These are phyloP conservation scores for Pseudogymnoascus sp. DNA, from an alignment of 2,329 filamentous ascomycete genomes.

Conservation along the genomic window DNA sequence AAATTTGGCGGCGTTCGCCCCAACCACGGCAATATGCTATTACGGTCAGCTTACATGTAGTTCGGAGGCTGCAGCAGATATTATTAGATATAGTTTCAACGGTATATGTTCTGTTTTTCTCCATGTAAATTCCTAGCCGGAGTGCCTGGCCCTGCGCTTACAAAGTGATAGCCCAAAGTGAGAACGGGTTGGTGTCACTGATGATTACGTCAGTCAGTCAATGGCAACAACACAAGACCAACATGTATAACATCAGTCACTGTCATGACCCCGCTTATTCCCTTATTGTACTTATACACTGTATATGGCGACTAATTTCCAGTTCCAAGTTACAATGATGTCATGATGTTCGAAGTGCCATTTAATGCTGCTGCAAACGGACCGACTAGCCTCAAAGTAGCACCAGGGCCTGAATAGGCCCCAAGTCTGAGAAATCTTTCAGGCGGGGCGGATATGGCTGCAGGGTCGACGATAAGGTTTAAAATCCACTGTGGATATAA, in stretches of 20 bases:
- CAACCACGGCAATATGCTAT: neutral
- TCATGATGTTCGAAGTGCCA: neutral
- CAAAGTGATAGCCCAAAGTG: neutral
- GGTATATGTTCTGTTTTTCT: neutral
- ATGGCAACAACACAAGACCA: neutral
- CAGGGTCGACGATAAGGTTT: neutral
- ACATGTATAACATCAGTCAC: neutral
- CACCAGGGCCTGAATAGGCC: neutral
- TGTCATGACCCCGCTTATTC: neutral
- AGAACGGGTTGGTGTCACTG: neutral
- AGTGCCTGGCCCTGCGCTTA: neutral
- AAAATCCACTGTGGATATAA: neutral
- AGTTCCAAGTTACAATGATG: neutral
- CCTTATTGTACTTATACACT: neutral
- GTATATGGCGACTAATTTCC: neutral
- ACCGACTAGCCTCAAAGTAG: neutral
- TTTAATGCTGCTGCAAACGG: neutral
- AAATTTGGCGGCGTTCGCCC: neutral
- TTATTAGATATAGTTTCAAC: neutral
- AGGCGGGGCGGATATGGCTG: neutral
- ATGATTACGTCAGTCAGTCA: neutral
- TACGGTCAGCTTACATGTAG: too few species aligned
- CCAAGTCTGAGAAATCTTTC: neutral
- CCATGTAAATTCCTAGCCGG: neutral
- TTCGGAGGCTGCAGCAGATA: neutral